phyloP scores from a whole-genome alignment of 2,329 filamentous ascomycete genomes.

The Gaeumannomyces sp. region DNA sequence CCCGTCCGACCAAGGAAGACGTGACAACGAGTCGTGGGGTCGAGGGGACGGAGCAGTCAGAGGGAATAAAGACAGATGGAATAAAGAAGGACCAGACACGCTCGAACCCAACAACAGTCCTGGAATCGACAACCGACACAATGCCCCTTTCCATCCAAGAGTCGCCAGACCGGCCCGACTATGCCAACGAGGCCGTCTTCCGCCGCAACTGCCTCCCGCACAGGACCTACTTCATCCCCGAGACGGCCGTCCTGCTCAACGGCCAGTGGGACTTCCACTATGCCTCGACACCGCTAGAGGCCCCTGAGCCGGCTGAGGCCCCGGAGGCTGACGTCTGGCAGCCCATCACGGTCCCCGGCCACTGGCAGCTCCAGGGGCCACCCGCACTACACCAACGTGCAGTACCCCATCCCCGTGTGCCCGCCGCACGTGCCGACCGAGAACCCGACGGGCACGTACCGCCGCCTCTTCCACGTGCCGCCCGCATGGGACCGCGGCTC shows the following conservation, averaged over 20 bases:
- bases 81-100: no score
- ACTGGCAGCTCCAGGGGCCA: constrained; percentile 66
- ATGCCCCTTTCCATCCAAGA: constrained; percentile 15
- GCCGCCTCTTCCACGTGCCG: constrained; percentile 48
- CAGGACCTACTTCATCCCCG: constrained; percentile 46
- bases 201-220: constrained; percentile 46
- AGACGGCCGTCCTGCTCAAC: constrained; percentile 44
- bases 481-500: constrained; percentile 33
- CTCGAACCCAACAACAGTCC: no score
- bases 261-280: constrained; percentile 53
- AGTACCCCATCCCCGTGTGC: constrained; percentile 59
- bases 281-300: constrained; percentile 36
- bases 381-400: constrained; percentile 64
- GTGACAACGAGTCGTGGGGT: no score
- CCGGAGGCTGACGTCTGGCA: constrained; percentile 32
- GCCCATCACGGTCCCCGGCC: constrained; percentile 55
- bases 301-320: constrained; percentile 30
- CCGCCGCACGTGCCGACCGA: constrained; percentile 57
- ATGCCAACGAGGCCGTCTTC: constrained; percentile 44
- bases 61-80: no score
- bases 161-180: constrained; percentile 36
- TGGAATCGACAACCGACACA: background rate
- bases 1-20: no score
- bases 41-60: no score
- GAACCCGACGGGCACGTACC: constrained; percentile 60